Base-by-base conservation (phyloP, 306 rosid genomes). In the Gastrolobium bilobum region DNA sequence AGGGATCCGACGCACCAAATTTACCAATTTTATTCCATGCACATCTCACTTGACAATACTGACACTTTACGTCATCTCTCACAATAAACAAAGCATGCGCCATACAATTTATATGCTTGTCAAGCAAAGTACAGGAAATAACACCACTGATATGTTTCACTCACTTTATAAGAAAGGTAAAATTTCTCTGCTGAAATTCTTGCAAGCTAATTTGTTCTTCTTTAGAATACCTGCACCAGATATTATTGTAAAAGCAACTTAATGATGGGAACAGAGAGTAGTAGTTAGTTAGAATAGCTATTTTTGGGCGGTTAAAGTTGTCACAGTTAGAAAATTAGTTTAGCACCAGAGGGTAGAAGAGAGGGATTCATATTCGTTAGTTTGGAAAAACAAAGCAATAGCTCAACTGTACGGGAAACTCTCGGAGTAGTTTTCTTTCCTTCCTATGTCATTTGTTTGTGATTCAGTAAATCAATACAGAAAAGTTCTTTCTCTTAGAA, bases 91-190 rank as follows among this genome's bases (percentile, higher is more conserved):
- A 67, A 48, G 67, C 58, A 68, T 51, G 77, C 14, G 5, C 29
- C 40, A 76, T 59, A 20, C 9, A 76, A 40, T 11, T 50, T 76
- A 65, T 47, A 26, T n/a, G 35, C 38, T 54, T 42, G 69, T 65
- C 62, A 42, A 10, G 73, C 29, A 60, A 10, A 68, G 48, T 44
- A 38, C 37, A 35, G 37, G 53, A 59, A 58, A 68, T 34, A 38
- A 65, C 39, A 10, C 61, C 10, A 15, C 10, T 40, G 60, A 75
- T 51, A 69, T 54, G 59, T 70, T 38, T 56, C 71, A 88, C 97
- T 88, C 85, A 94, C 99, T 85, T 92, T 65, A 92, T 73, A 65
- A 94, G 92, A 82, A 84, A 92, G 63, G 92, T 87, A 79, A 92
- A 94, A 78, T 94, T 90, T 85, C 90, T 94, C 13, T 37, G 88